A percentile compares a stretch with the other conserved stretches of the same genome.
Evolutionary conservation across 176 grass and related monocot genomes (phyloP).

Genomic region (Carex scoparia): DNA sequence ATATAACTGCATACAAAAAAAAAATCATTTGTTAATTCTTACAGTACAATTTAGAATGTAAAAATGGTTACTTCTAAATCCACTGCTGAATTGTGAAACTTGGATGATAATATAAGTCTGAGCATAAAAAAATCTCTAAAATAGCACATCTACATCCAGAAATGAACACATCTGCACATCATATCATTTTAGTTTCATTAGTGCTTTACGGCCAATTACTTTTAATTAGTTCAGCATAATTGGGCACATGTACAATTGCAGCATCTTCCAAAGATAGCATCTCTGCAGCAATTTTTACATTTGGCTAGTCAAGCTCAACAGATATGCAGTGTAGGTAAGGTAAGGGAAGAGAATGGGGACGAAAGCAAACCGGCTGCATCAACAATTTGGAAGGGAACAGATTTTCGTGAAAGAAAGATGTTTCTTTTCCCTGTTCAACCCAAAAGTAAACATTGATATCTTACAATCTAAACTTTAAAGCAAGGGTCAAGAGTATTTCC

Average conservation of each 20-base stretch:
- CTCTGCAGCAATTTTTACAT: not conserved
- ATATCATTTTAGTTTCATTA: not conserved
- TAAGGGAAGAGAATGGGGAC: not conserved
- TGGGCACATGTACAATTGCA: not conserved
- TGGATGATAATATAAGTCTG: not conserved
- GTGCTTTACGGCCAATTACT: not conserved
- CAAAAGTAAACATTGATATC: not conserved
- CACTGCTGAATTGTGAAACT: not conserved
- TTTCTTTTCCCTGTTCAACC: not conserved
- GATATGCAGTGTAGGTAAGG: not conserved
- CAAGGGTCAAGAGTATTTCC: not conserved
- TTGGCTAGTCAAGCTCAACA: not conserved
- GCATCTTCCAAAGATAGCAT: not conserved
- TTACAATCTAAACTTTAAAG: not conserved
- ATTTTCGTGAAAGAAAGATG: not conserved
- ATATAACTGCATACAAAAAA: conserved; percentile 47
- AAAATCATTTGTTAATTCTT: not conserved
- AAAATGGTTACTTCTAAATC: not conserved
- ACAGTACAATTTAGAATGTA: not conserved
- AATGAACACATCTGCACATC: not conserved
- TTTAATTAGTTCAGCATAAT: not conserved
- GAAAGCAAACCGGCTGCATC: not conserved
- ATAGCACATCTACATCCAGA: not conserved
- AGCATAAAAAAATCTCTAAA: not conserved
- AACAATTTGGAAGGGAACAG: not conserved